A percentile compares a stretch with the other conserved stretches of the same genome.
These are phyloP conservation scores for Carex littledalei DNA, from an alignment of 176 grass and related monocot genomes.

Conservation along the genomic window DNA sequence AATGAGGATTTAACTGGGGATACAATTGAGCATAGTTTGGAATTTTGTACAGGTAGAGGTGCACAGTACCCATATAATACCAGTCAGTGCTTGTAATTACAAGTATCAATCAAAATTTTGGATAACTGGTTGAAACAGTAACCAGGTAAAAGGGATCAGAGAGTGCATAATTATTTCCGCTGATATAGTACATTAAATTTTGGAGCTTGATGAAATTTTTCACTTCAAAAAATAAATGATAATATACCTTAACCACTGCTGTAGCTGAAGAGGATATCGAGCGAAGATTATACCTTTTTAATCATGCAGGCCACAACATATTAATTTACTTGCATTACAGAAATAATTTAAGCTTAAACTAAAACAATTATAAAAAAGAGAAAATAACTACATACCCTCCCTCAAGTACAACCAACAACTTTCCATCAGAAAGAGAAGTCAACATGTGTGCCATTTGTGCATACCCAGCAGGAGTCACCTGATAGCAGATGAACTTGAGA, in stretches of 20 bases:
- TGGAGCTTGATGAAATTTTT: neutral
- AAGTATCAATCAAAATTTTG: no score
- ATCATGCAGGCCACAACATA: slow-evolving; percentile 20
- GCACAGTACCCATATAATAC: neutral
- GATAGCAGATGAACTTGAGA: slow-evolving; percentile 16
- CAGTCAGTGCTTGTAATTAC: no score
- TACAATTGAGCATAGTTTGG: neutral
- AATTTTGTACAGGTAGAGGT: neutral
- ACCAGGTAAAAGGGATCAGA: neutral
- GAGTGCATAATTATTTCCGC: neutral
- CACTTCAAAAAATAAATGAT: slow-evolving; percentile 7
- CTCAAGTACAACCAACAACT: slow-evolving; percentile 91
- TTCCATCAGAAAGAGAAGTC: slow-evolving; percentile 55
- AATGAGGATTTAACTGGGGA: neutral
- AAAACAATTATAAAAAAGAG: slow-evolving; percentile 4
- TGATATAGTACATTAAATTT: neutral
- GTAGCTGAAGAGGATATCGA: slow-evolving; percentile 92
- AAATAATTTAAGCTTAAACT: neutral
- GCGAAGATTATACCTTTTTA: slow-evolving; percentile 77
- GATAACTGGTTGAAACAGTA: no score
- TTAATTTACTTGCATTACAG: slow-evolving; percentile 10
- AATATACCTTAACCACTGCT: slow-evolving; percentile 86
- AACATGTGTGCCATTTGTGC: slow-evolving; percentile 81
- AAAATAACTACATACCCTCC: slow-evolving; percentile 57
- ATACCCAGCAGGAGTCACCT: slow-evolving; percentile 88